Percentiles rank a stretch among this genome's conserved stretches.
These are phyloP conservation scores for Peronospora farinosa DNA, from an alignment of 352 stramenopile species.

Conservation along the genomic window DNA sequence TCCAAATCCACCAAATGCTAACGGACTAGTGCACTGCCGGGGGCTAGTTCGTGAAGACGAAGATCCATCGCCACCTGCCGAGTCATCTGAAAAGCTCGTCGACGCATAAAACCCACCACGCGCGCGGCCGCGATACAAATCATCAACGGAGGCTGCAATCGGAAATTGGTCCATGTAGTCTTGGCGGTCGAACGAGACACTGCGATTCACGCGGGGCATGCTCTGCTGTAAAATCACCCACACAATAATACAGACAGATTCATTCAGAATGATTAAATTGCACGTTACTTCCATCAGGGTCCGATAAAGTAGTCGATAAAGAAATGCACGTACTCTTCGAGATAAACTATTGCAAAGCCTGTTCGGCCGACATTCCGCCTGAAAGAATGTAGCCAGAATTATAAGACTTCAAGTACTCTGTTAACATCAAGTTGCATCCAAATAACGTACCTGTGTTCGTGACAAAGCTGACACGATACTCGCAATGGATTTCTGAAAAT, in stretches of 20 bases:
- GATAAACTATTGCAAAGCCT: slow-evolving; percentile 47
- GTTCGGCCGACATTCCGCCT: slow-evolving; percentile 44
- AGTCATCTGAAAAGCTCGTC: slow-evolving; percentile 57
- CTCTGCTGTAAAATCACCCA: slow-evolving; percentile 28
- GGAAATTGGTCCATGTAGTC: slow-evolving; percentile 44
- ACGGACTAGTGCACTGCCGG: slow-evolving; percentile 47
- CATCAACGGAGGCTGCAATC: slow-evolving; percentile 33
- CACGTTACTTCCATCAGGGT: slow-evolving; percentile 7
- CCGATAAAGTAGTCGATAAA: background rate
- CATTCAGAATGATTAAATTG: slow-evolving; percentile 15
- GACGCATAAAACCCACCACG: slow-evolving; percentile 41
- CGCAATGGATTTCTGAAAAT: slow-evolving; percentile 86
- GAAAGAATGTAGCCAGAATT: slow-evolving; percentile 20
- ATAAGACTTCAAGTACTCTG: background rate
- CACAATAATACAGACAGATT: slow-evolving; percentile 11
- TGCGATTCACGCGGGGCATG: slow-evolving; percentile 64
- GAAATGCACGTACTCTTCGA: slow-evolving; percentile 43
- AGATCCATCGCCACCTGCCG: slow-evolving; percentile 30
- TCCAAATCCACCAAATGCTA: slow-evolving; percentile 48
- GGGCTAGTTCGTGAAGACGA: slow-evolving; percentile 42
- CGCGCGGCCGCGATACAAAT: slow-evolving; percentile 45
- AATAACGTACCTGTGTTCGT: slow-evolving; percentile 43
- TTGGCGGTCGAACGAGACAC: slow-evolving; percentile 70
- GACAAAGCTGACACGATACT: slow-evolving; percentile 78
- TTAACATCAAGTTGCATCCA: background rate